Conservation (phyloP, 805 yeast species). For the Myxozyma monticola region DNA sequence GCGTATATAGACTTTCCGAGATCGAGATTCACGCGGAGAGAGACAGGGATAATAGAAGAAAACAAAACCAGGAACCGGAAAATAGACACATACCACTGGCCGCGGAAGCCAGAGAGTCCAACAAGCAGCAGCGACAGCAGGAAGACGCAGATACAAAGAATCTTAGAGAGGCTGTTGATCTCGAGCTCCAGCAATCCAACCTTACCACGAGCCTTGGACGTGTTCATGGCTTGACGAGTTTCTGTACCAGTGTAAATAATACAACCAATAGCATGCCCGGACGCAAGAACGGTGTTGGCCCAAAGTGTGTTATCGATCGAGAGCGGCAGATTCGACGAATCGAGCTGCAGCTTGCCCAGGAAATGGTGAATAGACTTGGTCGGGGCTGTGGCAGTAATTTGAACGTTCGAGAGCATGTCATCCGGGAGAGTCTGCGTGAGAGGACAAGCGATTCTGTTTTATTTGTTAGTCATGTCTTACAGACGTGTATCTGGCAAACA, state of each 20-base stretch:
- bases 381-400: constrained; percentile 76
- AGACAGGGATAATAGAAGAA: constrained; percentile 94
- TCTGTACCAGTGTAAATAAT: constrained; percentile 88
- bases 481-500: not conserved
- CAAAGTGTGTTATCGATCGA: constrained; percentile 90
- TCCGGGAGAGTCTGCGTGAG: constrained; percentile 28
- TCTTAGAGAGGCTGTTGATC: constrained; percentile 83
- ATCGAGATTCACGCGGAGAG: constrained; percentile 89
- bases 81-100: constrained; percentile 84
- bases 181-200: constrained; percentile 88
- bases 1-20: constrained; percentile 96
- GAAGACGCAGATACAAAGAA: constrained; percentile 84
- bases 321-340: constrained; percentile 61
- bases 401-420: constrained; percentile 42
- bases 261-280: constrained; percentile 87
- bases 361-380: constrained; percentile 80
- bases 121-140: constrained; percentile 74
- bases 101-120: constrained; percentile 69
- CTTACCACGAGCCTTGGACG: constrained; percentile 82
- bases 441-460: constrained; percentile 27
- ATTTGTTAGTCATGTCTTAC: not conserved
- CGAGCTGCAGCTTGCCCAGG: constrained; percentile 61
- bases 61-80: constrained; percentile 88
- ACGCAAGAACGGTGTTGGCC: constrained; percentile 97
- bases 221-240: constrained; percentile 93